Percentiles rank a stretch among this genome's conserved stretches.
Evolutionary conservation across 2,329 filamentous ascomycete genomes (phyloP).

Genomic region (Zasmidium citrigriseum): DNA sequence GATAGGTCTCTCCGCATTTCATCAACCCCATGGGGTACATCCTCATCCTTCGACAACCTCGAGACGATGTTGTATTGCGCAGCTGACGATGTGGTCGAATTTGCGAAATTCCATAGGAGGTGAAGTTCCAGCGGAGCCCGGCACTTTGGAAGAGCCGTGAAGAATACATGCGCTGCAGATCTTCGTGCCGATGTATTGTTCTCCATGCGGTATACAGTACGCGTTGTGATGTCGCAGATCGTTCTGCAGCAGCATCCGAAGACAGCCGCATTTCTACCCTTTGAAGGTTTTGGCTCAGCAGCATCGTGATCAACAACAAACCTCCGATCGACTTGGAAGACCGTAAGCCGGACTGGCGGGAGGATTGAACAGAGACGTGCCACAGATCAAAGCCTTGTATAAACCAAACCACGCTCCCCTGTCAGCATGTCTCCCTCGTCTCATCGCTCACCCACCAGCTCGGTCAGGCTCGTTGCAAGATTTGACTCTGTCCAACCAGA

Average conservation of each 20-base stretch:
- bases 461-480: too few species aligned
- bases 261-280: too few species aligned
- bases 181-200: too few species aligned
- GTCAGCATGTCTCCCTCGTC: neutral
- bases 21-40: neutral
- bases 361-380: neutral
- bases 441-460: neutral
- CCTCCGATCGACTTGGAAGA: neutral
- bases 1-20: neutral
- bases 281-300: too few species aligned
- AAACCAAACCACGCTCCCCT: neutral
- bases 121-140: neutral
- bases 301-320: neutral
- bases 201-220: too few species aligned
- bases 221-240: too few species aligned
- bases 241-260: too few species aligned
- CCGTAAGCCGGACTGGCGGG: neutral
- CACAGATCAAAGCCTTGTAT: neutral
- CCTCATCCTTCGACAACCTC: neutral
- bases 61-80: neutral
- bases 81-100: neutral
- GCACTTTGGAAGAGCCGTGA: neutral
- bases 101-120: too few species aligned
- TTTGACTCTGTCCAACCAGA: neutral
- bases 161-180: neutral